Base-by-base conservation (phyloP, 768 basidiomycete genomes). In the Tricholoma matsutake region DNA sequence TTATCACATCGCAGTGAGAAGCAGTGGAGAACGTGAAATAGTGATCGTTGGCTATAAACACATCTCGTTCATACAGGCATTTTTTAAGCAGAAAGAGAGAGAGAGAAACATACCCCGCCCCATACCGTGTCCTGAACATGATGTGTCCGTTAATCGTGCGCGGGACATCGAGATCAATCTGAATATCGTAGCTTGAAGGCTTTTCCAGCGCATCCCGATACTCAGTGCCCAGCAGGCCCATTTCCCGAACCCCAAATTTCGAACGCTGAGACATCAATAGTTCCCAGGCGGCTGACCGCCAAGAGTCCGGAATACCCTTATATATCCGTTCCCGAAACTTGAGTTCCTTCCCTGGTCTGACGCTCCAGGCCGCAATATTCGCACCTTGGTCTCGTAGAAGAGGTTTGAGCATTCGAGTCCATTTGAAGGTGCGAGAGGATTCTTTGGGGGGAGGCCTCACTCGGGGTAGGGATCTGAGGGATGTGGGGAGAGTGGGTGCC, bases 121-220 rank as follows among this genome's bases (percentile, higher is more conserved):
- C 97, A 74, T 99, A 99, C 64, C 97, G 83, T 54, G 97, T 99
- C 65, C 88, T 85, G 70, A 98, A 99, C 79, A 96, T 83, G 61
- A 97, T 83, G 75, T 98, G 95, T 0, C 95, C 95, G 61, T 87
- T 91, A 65, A 98, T 97, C 11, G 97, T 98, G 69, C 97, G 78
- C 2, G 97, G 97, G 1, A 98, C 96, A 69, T 99, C 97, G 65
- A 99, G 79, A 76, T 99, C 97, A 65, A 98, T 98, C 78, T 98
- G 97, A 32, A 98, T 86, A 72, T 99, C 97, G 71, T 94, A 96
- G 8, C 78, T 82, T 41, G 94, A 96, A 16, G 95, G 90, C 61
- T 83, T 85, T 54, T 95, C 91, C 63, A 95, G 70, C 7, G 79
- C 80, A 41, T 86, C 84, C 63, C 80, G 76, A 65, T 91, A 91